Evolutionary conservation across 75 land plant genomes (phyloP).

Genomic region (Cupressus sempervirens): DNA sequence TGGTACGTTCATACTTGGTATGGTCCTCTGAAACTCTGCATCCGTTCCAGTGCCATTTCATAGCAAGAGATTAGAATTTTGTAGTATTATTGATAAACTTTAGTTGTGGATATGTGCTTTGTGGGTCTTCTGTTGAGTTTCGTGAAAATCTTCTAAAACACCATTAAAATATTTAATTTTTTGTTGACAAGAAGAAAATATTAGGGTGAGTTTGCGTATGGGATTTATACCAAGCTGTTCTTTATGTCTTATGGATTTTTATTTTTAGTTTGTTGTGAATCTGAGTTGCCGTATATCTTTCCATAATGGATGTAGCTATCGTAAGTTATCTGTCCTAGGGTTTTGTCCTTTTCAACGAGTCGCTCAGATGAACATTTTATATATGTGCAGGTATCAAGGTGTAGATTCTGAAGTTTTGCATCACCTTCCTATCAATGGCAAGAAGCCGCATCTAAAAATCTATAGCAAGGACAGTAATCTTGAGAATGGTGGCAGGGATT

Average conservation of each 20-base stretch:
- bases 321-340: background rate
- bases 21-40: background rate
- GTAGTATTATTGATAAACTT: background rate
- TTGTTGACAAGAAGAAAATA: background rate
- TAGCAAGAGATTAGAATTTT: background rate
- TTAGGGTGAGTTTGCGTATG: background rate
- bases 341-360: background rate
- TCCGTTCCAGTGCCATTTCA: background rate
- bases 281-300: background rate
- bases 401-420: constrained; percentile 5
- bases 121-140: background rate
- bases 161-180: background rate
- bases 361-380: background rate
- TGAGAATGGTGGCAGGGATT: constrained; percentile 8
- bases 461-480: constrained; percentile 6
- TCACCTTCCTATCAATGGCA: constrained; percentile 3
- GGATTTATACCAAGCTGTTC: background rate
- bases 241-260: background rate
- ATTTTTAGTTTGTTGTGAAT: background rate
- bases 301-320: background rate
- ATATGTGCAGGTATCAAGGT: constrained; percentile 5
- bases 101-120: background rate
- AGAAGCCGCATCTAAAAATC: constrained; percentile 7
- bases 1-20: background rate
- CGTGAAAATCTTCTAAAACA: too few relatives aligned